Evolutionary conservation across 1,284 basidiomycete genomes (phyloP).

Genomic region (Ganoderma sinense): DNA sequence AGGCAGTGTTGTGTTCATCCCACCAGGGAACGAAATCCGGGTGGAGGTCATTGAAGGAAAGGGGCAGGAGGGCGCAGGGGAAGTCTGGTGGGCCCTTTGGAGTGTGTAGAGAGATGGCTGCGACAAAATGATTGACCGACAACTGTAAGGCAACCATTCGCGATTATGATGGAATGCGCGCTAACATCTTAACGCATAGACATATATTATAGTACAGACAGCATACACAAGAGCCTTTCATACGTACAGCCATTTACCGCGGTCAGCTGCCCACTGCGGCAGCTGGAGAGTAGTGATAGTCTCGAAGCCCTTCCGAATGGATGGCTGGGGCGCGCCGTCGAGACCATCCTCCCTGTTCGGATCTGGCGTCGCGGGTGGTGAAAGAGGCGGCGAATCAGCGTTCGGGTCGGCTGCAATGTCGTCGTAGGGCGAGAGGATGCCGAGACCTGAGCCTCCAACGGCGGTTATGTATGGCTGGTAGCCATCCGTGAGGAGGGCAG

Average conservation of each 20-base stretch:
- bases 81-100: conserved; percentile 36
- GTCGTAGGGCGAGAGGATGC: conserved; percentile 79
- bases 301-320: conserved; percentile 29
- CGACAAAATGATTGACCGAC: neutral
- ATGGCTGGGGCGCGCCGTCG: conserved; percentile 11
- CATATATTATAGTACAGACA: neutral
- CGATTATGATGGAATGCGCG: neutral
- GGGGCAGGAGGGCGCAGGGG: conserved; percentile 41
- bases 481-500: conserved; percentile 65
- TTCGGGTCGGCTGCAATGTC: conserved; percentile 22
- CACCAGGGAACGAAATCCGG: conserved; percentile 66
- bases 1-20: conserved; percentile 87
- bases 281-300: conserved; percentile 19
- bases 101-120: conserved; percentile 12
- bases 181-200: conserved; percentile 1
- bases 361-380: conserved; percentile 57
- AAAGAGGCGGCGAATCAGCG: conserved; percentile 44
- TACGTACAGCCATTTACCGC: conserved; percentile 32
- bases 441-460: conserved; percentile 93
- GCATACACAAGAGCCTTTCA: conserved; percentile 4
- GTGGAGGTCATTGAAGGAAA: conserved; percentile 51
- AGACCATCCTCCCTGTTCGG: conserved; percentile 14
- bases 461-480: conserved; percentile 92
- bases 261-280: conserved; percentile 25
- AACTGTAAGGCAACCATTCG: neutral